Evolutionary conservation across 176 grass and related monocot species (phyloP), one percentile per base, ranked within the genome.

Genomic region (Aegilops sharonensis): DNA sequence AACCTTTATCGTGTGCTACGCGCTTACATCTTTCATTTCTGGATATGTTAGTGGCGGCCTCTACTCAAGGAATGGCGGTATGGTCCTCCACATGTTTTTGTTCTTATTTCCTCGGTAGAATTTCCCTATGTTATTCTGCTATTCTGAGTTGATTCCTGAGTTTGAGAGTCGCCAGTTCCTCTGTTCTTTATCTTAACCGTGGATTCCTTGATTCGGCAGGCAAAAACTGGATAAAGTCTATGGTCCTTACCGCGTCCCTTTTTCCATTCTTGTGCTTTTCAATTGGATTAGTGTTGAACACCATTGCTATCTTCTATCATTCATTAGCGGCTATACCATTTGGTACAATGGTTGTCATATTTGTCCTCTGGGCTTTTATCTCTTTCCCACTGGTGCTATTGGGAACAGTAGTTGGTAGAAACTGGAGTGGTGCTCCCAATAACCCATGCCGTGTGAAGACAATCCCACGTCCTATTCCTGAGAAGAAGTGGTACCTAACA

Each of bases 401-500:
- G 78, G 97, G 97, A 83, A 99, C 97, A 66, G 94, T 96, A 73
- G 92, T 99, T 45, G 97, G 94, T 73, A 91, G 97, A 60, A 99
- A 99, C 63, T 99, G 97, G 97, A 99, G 97, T 81, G 97, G 97
- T 84, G 82, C 94, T 87, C 97, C 97, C 18, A 99, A 96, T 74
- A 99, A 99, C 50, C 97, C 97, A 17, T 96, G 97, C 85, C 92
- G 97, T 47, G 97, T 99, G 13, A 99, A 99, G 77, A 99, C 97
- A 8, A 99, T 99, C 77, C 97, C 97, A 32, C 93, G 97, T 11
- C 94, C 92, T 60, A 99, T 99, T 82, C 97, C 94, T 84, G 94
- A 96, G 54, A 99, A 96, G 89, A 99, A 96, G 64, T 99, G 97
- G 97, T 99, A 99, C 79, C 92, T 99, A 62, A 99, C 94, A 57